A percentile compares a stretch with the other conserved stretches of the same genome.
phyloP scores from a whole-genome alignment of 2,329 filamentous ascomycete species.

The Xylariaceae sp. region DNA sequence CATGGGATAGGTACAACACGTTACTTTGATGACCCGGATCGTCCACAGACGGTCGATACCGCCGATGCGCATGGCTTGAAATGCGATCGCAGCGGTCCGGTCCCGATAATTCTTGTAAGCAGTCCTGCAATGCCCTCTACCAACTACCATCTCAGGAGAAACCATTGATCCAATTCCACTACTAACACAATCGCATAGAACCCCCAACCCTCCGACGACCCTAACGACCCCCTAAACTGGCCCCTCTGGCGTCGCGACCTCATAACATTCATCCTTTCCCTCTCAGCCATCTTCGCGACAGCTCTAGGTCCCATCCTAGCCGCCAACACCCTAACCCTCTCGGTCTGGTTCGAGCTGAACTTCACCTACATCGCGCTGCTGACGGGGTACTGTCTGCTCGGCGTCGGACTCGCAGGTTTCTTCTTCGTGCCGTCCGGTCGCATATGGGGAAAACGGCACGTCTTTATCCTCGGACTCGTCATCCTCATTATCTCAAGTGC shows the following conservation, averaged over 20 bases:
- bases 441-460: slow-evolving; percentile 88
- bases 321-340: slow-evolving; percentile 76
- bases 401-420: slow-evolving; percentile 73
- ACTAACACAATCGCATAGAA: slow-evolving; percentile 33
- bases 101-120: slow-evolving; percentile 69
- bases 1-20: slow-evolving; percentile 52
- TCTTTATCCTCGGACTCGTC: slow-evolving; percentile 72
- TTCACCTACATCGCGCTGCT: slow-evolving; percentile 76
- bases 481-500: slow-evolving; percentile 68
- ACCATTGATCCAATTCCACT: neutral
- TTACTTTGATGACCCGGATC: slow-evolving; percentile 57
- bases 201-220: slow-evolving; percentile 85
- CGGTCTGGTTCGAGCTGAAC: slow-evolving; percentile 56
- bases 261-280: slow-evolving; percentile 71
- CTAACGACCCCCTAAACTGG: slow-evolving; percentile 84
- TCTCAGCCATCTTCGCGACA: slow-evolving; percentile 77
- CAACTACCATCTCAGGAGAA: too few relatives aligned
- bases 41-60: slow-evolving; percentile 33
- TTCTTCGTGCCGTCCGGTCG: slow-evolving; percentile 82
- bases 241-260: slow-evolving; percentile 78
- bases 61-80: slow-evolving; percentile 53
- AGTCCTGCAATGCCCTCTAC: neutral
- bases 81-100: slow-evolving; percentile 61
- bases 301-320: slow-evolving; percentile 82
- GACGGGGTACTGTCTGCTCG: slow-evolving; percentile 82